Base-by-base conservation (phyloP, 176 grass and related monocot genomes). In the Dendrocalamus sinicus region DNA sequence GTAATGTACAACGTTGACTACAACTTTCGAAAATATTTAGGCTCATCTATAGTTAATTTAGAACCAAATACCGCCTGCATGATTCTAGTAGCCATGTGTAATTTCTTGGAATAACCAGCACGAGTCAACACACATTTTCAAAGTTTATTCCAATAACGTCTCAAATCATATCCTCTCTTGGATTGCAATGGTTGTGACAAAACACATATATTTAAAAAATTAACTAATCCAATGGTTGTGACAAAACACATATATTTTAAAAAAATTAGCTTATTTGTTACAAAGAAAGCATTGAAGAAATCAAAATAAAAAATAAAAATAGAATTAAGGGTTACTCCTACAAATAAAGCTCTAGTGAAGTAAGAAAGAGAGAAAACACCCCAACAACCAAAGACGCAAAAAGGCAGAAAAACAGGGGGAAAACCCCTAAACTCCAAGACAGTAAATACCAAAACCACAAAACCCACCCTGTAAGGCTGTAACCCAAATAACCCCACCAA, bases 401-500 rank as follows among this genome's bases (percentile, higher is more conserved):
- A 73, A 7, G 2, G 0, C 3, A 4, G 1, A 7, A 32, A 45
- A 54, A 43, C 4, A 45, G 4, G 12, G 44, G 4, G 4, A 44
- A 68, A 90, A 86, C 57, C 40, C 40, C 50, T 68, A 37, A 51
- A 83, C 52, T 70, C 64, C 40, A 41, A 58, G 43, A 14, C 50
- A n/a, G 32, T 71, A 83, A 17, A 23, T 58, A 51, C 52, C 22
- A 78, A 72, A 80, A 67, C 45, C 41, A 53, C 44, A 47, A 66
- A 88, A 77, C 48, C 79, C 90, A 85, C 51, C 12, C 74, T 70
- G 30, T 41, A 43, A 32, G 43, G 68, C 57, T 32, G 52, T 55
- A 73, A 48, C 71, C 45, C 62, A 77, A 86, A 72, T 77, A 82
- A 64, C 57, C 75, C 60, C 60, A 75, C 15, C 11, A 10, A 80